Base-by-base conservation (phyloP, 306 rosid species). In the Begonia masoniana region DNA sequence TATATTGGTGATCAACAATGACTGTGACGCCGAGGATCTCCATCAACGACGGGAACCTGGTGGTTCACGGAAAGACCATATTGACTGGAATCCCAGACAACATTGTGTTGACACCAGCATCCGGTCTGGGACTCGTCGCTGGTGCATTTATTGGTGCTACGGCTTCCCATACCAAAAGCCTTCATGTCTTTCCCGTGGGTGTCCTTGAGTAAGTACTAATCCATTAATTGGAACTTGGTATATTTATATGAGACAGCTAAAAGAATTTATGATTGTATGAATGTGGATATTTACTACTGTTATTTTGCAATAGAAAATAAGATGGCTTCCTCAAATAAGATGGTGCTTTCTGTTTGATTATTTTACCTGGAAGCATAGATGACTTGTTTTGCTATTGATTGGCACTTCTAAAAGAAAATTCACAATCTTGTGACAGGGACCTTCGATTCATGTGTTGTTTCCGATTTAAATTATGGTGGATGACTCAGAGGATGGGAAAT, bases 381-480 rank as follows among this genome's bases (percentile, higher is more conserved):
- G 39, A 7, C 39, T 31, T 31, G 39, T 31, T 31, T 15, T 48
- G 23, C 19, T 2, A 9, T 15, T 23, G 10, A 53, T 41, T 57
- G 10, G 10, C 36, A 31, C 16, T 47, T 15, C 9, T 19, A 47
- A 45, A 24, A 14, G 15, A 57, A 10, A 13, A 23, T 60, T 60
- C 54, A 9, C 24, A 10, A 10, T 26, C 15, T 58, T 47, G 15
- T 39, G 42, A 16, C 61, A 91, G 99, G 77, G 99, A 73, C 26
- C 75, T 66, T 1, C 81, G 94, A 14, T 91, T 91, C 78, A 52
- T 86, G 81, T 83, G 96, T 68, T 81, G 83, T 51, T 91, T 91
- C 64, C 92, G 99, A 43, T 91, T 91, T 82, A 86, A 86, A 79
- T 70, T 91, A 59, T 91, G 99, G 99, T 91, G 99, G 99, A 91